phyloP scores from a whole-genome alignment of 148 eudicot species.

The Rhododendron kiyosumense region DNA sequence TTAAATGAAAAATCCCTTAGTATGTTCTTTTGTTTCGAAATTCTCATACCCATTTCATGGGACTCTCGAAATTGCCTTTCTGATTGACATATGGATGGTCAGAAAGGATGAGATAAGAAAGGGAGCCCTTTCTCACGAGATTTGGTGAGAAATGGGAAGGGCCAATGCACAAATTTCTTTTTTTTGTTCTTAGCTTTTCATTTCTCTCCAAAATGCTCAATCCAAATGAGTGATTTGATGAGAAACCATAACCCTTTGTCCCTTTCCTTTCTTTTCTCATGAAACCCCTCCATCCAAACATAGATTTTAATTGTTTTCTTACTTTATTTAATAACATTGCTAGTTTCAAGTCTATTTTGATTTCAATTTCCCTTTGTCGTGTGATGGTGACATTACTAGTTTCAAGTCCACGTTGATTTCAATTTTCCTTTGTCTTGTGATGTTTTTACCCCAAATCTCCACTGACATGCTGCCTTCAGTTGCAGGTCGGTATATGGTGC shows the following conservation, averaged over 20 bases:
- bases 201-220: too few species aligned
- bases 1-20: background rate
- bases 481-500: constrained; percentile 34
- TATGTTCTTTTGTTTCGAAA: background rate
- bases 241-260: too few species aligned
- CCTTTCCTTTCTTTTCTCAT: too few species aligned
- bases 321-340: background rate
- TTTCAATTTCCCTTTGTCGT: background rate
- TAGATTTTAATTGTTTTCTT: background rate
- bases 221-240: too few species aligned
- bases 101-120: too few species aligned
- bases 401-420: background rate
- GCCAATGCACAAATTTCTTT: too few species aligned
- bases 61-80: background rate
- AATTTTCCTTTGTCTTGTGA: background rate
- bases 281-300: too few species aligned
- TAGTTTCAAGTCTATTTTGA: background rate
- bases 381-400: background rate
- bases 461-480: constrained; percentile 9
- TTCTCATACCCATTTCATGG: background rate
- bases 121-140: too few species aligned
- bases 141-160: too few species aligned
- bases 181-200: too few species aligned
- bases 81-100: background rate
- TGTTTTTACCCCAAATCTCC: background rate